Base-by-base conservation (phyloP, 1,284 basidiomycete genomes). In the Microbotryum lychnidis-dioicae region DNA sequence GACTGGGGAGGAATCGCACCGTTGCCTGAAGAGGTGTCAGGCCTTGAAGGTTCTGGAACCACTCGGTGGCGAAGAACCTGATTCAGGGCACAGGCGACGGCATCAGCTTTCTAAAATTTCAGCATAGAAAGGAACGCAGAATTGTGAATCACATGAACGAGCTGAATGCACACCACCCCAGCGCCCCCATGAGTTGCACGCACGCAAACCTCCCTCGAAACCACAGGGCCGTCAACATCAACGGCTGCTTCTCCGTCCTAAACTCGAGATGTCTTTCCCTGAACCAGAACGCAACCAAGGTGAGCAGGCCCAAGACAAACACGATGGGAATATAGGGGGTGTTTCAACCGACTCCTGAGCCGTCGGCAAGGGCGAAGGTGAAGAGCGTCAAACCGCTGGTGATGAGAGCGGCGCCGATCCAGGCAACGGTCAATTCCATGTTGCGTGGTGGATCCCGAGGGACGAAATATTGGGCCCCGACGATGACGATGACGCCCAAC, bases 281-380 rank as follows among this genome's bases (percentile, higher is more conserved):
- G 31, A 78, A 71, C 62, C 87, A 69, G 76, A 91, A 91, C 1
- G 76, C 68, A 3, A 73, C 76, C 18, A 87, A 69, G 20, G 88
- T 71, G 16, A 85, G 2, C 5, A 87, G 75, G 20, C 86, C 84
- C 33, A 86, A 65, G 50, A 87, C 77, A 16, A 91, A 77, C 14
- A 87, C 77, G 0, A 80, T 74, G 33, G 78, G 74, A 51, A 80
- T 78, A 73, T 77, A 70, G 4, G 68, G 62, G 5, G 66, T 62
- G n/a, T 57, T 59, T 64, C 66, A 70, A 16, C 37, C 37, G 37
- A 42, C 57, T 65, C 44, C 8, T 29, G 54, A 44, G 27, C 21
- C 89, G 70, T 89, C 83, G 51, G 85, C 84, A 1, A 94, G 80
- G 0, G 85, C 83, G 70, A 92, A 93, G 14, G 87, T 81, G 65